phyloP scores from a whole-genome alignment of 148 eudicot genomes.

The Nyssa sinensis region DNA sequence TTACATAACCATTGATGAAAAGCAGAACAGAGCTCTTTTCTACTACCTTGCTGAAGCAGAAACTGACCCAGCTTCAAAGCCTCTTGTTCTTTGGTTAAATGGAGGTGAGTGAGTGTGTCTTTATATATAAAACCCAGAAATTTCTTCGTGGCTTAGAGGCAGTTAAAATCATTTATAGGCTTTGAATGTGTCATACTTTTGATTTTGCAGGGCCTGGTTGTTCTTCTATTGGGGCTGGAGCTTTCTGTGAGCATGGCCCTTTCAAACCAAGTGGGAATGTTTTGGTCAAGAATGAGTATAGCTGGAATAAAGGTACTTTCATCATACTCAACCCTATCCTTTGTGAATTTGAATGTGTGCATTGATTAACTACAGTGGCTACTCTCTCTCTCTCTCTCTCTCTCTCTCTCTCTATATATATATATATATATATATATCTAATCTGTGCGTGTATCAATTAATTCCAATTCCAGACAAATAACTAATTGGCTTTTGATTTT shows the following conservation, averaged over 20 bases:
- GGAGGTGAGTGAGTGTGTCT: too few species aligned
- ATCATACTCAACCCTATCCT: too few species aligned
- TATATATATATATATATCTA: too few species aligned
- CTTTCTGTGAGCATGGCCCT: conserved; percentile 77
- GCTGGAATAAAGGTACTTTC: conserved; percentile 92
- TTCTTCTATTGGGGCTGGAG: conserved; percentile 81
- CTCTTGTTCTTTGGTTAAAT: conserved; percentile 82
- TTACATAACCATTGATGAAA: conserved; percentile 50
- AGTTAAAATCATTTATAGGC: too few species aligned
- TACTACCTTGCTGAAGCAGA: conserved; percentile 77
- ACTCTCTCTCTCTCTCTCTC: too few species aligned
- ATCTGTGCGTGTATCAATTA: too few species aligned
- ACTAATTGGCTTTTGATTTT: background rate
- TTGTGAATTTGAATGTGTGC: too few species aligned
- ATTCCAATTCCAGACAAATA: background rate
- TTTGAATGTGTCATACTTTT: too few species aligned
- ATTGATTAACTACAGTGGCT: too few species aligned
- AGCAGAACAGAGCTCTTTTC: conserved; percentile 46
- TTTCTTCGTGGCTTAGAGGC: too few species aligned
- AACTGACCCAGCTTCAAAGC: conserved; percentile 44
- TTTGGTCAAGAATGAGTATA: conserved; percentile 55
- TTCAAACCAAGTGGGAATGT: conserved; percentile 50
- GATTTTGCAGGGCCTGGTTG: conserved; percentile 85
- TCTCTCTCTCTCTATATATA: too few species aligned
- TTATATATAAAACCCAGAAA: too few species aligned